phyloP scores from a whole-genome alignment of 2,329 filamentous ascomycete species.

The Salinomyces thailandicus region DNA sequence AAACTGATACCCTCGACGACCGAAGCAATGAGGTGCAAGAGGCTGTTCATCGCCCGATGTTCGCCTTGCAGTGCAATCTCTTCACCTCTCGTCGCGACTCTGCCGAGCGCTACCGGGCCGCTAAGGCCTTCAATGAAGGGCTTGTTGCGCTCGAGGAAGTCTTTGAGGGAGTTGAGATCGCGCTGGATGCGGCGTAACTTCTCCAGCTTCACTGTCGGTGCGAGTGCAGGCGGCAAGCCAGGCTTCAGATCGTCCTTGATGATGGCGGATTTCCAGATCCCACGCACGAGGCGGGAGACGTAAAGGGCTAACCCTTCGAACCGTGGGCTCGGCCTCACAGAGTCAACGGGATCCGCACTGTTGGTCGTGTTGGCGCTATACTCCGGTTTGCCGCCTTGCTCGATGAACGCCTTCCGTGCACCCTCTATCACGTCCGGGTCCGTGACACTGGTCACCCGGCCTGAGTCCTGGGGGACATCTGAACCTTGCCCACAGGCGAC shows the following conservation, averaged over 20 bases:
- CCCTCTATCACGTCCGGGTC: conserved; percentile 80
- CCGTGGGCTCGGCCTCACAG: conserved; percentile 75
- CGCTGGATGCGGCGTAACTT: conserved; percentile 73
- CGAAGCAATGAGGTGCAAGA: conserved; percentile 75
- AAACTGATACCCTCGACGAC: conserved; percentile 97
- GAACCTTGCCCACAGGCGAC: conserved; percentile 91
- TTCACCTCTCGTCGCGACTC: conserved; percentile 71
- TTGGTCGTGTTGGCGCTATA: conserved; percentile 65
- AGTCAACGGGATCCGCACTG: conserved; percentile 60
- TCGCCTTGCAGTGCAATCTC: conserved; percentile 88
- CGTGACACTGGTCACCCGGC: conserved; percentile 55
- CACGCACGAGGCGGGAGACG: conserved; percentile 74
- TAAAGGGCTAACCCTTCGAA: conserved; percentile 85
- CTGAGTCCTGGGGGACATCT: conserved; percentile 61
- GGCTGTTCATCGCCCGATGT: conserved; percentile 78
- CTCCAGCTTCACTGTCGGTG: conserved; percentile 52
- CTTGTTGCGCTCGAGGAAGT: conserved; percentile 79
- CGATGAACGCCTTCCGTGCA: conserved; percentile 79
- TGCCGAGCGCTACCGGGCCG: conserved; percentile 76
- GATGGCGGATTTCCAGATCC: conserved; percentile 75
- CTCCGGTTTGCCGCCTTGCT: conserved; percentile 79
- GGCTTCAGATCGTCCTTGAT: conserved; percentile 47
- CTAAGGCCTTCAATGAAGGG: conserved; percentile 86
- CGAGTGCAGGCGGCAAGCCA: conserved; percentile 52
- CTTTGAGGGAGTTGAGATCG: conserved; percentile 64